Percentiles rank a stretch among this genome's conserved stretches.
These are phyloP conservation scores for Cladosporium sp. DNA, from an alignment of 2,329 filamentous ascomycete species.

Conservation along the genomic window DNA sequence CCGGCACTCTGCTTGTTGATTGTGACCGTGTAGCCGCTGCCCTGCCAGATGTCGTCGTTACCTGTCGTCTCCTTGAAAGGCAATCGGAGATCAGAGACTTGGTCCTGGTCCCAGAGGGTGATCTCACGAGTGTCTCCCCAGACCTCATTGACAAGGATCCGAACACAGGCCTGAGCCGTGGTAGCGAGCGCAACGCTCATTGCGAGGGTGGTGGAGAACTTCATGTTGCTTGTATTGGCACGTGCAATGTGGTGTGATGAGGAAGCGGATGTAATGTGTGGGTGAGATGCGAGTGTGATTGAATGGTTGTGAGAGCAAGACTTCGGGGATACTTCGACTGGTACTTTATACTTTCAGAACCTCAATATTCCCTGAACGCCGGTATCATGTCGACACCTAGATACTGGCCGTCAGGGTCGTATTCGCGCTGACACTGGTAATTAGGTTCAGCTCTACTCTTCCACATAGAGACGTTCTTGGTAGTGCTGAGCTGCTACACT, in stretches of 20 bases:
- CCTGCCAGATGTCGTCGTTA: not conserved
- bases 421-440: not conserved
- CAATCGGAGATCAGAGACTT: not conserved
- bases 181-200: not conserved
- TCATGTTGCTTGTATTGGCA: not conserved
- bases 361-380: too few species aligned
- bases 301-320: not conserved
- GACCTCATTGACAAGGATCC: not conserved
- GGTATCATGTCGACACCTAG: not conserved
- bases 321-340: not conserved
- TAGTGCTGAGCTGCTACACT: not conserved
- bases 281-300: not conserved
- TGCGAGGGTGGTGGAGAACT: not conserved
- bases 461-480: not conserved
- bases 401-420: not conserved
- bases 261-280: not conserved
- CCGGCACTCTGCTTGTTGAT: not conserved
- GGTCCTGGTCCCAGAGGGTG: conserved; percentile 14
- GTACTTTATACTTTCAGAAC: not conserved
- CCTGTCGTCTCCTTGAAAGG: not conserved
- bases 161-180: conserved; percentile 6
- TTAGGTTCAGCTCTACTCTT: not conserved
- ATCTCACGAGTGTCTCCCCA: not conserved
- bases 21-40: not conserved
- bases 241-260: not conserved